A percentile compares a stretch with the other conserved stretches of the same genome.
Conservation (phyloP, 192 early-diverging fungal species). For the Dissophora ornata region DNA sequence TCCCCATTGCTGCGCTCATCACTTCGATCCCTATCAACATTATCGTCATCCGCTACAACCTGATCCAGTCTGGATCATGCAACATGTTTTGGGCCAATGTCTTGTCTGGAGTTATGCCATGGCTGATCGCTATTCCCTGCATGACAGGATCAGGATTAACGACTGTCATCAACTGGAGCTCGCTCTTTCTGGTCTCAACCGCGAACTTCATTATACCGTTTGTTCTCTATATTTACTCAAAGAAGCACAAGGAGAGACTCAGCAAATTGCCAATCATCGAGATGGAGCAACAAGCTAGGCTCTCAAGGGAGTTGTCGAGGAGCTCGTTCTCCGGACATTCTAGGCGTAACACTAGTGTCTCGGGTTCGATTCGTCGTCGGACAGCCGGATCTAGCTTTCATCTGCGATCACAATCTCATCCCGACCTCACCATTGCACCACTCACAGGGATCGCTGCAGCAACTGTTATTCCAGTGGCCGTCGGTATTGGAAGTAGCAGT, state of each 20-base stretch:
- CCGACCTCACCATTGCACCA: constrained; percentile 17
- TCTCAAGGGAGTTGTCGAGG: constrained; percentile 22
- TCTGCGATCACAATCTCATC: constrained; percentile 11
- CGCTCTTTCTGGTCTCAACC: constrained; percentile 70
- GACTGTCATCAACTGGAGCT: constrained; percentile 69
- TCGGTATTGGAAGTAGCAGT: constrained; percentile 19
- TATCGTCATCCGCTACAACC: constrained; percentile 68
- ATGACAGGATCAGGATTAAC: constrained; percentile 57
- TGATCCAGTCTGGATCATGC: constrained; percentile 66
- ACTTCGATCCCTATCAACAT: constrained; percentile 80
- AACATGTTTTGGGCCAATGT: constrained; percentile 58
- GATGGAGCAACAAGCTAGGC: not conserved
- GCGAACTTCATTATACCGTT: constrained; percentile 78
- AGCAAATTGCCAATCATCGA: constrained; percentile 14
- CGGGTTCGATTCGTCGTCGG: constrained; percentile 32
- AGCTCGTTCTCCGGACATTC: constrained; percentile 27
- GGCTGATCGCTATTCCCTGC: constrained; percentile 30
- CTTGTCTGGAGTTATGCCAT: constrained; percentile 20
- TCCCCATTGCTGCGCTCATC: constrained; percentile 66
- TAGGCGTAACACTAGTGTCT: constrained; percentile 7
- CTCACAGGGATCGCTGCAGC: constrained; percentile 19
- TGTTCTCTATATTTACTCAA: constrained; percentile 69
- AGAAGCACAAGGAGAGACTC: constrained; percentile 39
- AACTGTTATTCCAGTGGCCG: constrained; percentile 19
- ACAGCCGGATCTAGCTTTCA: constrained; percentile 18